phyloP scores from a whole-genome alignment of 768 basidiomycete species.

The Thelephora ganbajun region DNA sequence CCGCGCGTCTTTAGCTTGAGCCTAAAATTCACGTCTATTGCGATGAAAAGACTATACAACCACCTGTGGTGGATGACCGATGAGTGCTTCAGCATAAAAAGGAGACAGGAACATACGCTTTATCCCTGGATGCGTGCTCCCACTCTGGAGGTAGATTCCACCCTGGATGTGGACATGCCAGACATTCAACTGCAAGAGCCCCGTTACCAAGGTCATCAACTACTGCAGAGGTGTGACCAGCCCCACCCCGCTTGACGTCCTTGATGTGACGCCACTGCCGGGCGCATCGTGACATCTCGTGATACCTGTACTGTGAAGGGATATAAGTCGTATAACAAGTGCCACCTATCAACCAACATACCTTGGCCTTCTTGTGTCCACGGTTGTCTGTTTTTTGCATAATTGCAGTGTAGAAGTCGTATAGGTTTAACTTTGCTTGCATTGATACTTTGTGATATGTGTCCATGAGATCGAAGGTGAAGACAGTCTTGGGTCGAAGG shows the following conservation, averaged over 20 bases:
- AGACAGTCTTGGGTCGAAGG: constrained; percentile 14
- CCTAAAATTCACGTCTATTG: constrained; percentile 17
- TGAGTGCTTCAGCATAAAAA: too few relatives aligned
- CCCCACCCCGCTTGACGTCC: constrained; percentile 10
- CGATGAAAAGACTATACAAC: constrained; percentile 12
- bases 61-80: constrained; percentile 13
- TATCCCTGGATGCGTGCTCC: constrained; percentile 4
- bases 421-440: constrained; percentile 19
- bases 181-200: constrained; percentile 10
- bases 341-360: constrained; percentile 1
- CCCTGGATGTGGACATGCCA: constrained; percentile 12
- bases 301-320: constrained; percentile 7
- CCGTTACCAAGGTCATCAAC: constrained; percentile 5
- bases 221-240: constrained; percentile 10
- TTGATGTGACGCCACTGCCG: constrained; percentile 11
- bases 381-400: constrained; percentile 18
- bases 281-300: constrained; percentile 6
- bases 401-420: constrained; percentile 19
- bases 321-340: too few relatives aligned
- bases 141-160: constrained; percentile 10
- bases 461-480: constrained; percentile 18
- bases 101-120: constrained; percentile 8
- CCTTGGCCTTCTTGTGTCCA: constrained; percentile 5
- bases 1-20: constrained; percentile 10
- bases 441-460: constrained; percentile 20